Conservation (phyloP, 805 yeast species). For the Blastobotrys chiropterorum region DNA sequence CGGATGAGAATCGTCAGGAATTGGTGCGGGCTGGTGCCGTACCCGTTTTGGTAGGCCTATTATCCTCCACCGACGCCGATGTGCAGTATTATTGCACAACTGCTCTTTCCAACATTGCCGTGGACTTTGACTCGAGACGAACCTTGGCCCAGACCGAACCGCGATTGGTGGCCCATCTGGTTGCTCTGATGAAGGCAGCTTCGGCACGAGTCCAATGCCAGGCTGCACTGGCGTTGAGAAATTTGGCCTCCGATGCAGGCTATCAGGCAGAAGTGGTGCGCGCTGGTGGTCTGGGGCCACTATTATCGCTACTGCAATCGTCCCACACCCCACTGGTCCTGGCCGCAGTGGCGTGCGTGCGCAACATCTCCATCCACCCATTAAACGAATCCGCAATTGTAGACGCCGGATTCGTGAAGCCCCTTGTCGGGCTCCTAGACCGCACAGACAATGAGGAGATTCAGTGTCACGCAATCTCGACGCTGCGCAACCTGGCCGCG, state of each 20-base stretch:
- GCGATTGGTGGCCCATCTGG: slow-evolving; percentile 79
- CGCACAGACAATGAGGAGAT: slow-evolving; percentile 90
- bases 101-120: slow-evolving; percentile 94
- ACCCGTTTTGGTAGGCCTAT: slow-evolving; percentile 84
- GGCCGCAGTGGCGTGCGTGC: slow-evolving; percentile 97
- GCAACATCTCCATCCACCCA: slow-evolving; percentile 96
- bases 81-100: slow-evolving; percentile 98
- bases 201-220: slow-evolving; percentile 96
- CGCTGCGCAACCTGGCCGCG: slow-evolving; percentile 93
- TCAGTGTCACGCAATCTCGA: slow-evolving; percentile 96
- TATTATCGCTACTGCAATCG: slow-evolving; percentile 83
- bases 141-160: slow-evolving; percentile 90
- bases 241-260: slow-evolving; percentile 91
- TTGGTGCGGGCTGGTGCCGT: slow-evolving; percentile 97
- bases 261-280: slow-evolving; percentile 94
- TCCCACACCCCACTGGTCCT: slow-evolving; percentile 85
- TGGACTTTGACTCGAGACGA: slow-evolving; percentile 85
- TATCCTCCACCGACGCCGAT: slow-evolving; percentile 85
- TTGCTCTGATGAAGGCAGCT: slow-evolving; percentile 85
- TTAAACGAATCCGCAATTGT: slow-evolving; percentile 91
- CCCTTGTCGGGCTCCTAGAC: slow-evolving; percentile 70
- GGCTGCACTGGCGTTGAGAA: slow-evolving; percentile 93
- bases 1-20: slow-evolving; percentile 92
- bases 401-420: slow-evolving; percentile 93
- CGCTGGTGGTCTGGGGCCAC: slow-evolving; percentile 90